Base-by-base conservation (phyloP, 2,329 filamentous ascomycete genomes). In the Fusarium mangiferae region DNA sequence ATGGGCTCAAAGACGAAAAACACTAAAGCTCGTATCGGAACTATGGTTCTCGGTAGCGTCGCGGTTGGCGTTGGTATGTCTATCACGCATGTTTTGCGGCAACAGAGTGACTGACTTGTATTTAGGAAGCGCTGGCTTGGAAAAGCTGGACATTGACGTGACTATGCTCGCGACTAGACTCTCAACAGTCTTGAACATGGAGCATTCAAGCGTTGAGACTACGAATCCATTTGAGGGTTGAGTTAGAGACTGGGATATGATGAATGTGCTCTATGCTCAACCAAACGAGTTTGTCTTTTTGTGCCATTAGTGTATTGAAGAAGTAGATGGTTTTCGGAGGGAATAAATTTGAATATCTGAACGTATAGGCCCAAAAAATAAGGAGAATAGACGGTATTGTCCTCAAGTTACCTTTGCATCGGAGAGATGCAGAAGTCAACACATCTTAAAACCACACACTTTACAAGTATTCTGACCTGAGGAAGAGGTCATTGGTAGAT, bases 141-240 rank as follows among this genome's bases (percentile, higher is more conserved):
- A 38, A 30, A 39, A 20, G 6, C 17, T 45, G 41, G 20, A 20
- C 3, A 6, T 28, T 30, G 44, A 48, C 8, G 38, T 41, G n/a
- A 26, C 8, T 6, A 18, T 38, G 6, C 22, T 63, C 12, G 22
- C 59, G 11, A 39, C 11, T 6, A 15, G 28, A n/a, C 14, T 46
- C n/a, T 39, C 63, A 30, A n/a, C 35, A 6, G 20, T 44, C 22
- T 42, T 45, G 35, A 45, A 33, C 6, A 28, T 26, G 36, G 14
- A 20, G 22, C 46, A 42, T 52, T 64, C 51, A 17, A 52, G 62
- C 24, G 45, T 41, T 12, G 64, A 58, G 39, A 35, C 45, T 9
- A 67, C 46, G 28, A 64, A 67, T 36, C 39, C 55, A 12, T 67
- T 67, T 30, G 42, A 44, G 35, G 26, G 35, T 39, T 62, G 15